phyloP scores from a whole-genome alignment of 768 basidiomycete species.

The Panus rudis region DNA sequence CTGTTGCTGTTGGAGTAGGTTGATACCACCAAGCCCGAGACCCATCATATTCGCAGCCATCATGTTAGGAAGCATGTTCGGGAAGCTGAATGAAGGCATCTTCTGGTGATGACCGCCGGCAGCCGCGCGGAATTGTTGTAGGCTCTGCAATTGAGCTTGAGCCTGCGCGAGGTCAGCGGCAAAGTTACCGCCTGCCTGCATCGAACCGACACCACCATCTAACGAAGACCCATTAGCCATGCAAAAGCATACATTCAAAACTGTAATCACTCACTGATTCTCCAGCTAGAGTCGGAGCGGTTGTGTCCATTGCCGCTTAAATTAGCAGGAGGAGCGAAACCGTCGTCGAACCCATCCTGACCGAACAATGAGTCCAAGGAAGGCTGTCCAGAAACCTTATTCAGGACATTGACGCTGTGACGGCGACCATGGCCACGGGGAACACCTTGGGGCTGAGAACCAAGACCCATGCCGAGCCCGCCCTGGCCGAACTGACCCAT shows the following conservation, averaged over 20 bases:
- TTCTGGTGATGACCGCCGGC: slow-evolving; percentile 93
- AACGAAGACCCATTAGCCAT: slow-evolving; percentile 7
- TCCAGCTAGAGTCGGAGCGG: slow-evolving; percentile 80
- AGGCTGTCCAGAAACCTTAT: slow-evolving; percentile 52
- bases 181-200: slow-evolving; percentile 51
- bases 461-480: slow-evolving; percentile 45
- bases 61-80: slow-evolving; percentile 96
- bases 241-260: slow-evolving; percentile 1
- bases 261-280: slow-evolving; percentile 69
- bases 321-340: slow-evolving; percentile 54
- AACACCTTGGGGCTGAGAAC: slow-evolving; percentile 56
- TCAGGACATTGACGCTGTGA: slow-evolving; percentile 89
- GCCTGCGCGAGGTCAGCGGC: slow-evolving; percentile 90
- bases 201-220: slow-evolving; percentile 73
- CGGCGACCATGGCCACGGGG: slow-evolving; percentile 83
- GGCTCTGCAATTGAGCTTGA: slow-evolving; percentile 90
- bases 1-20: slow-evolving; percentile 86
- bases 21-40: slow-evolving; percentile 72
- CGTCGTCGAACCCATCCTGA: slow-evolving; percentile 75
- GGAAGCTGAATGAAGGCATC: slow-evolving; percentile 97
- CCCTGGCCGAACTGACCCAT: slow-evolving; percentile 64
- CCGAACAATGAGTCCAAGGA: slow-evolving; percentile 42
- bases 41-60: slow-evolving; percentile 98
- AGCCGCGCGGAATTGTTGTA: slow-evolving; percentile 95
- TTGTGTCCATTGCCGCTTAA: slow-evolving; percentile 69